Conservation (phyloP, 768 basidiomycete species). For the Leccinellum luteum region DNA sequence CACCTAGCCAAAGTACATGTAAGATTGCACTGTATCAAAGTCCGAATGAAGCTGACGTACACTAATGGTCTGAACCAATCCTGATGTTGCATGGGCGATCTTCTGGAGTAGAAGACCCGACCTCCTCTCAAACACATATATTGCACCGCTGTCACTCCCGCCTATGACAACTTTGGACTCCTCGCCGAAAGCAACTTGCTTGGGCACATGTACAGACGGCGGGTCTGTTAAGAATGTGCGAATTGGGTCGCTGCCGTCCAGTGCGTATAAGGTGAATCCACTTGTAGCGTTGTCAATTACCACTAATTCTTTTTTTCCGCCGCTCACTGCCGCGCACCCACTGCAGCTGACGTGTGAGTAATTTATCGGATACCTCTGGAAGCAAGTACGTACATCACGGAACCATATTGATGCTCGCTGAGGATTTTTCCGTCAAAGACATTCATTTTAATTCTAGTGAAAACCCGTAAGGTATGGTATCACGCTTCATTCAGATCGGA, state of each 20-base stretch:
- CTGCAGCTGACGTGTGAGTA: neutral
- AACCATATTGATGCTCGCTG: neutral
- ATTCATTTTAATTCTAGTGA: neutral
- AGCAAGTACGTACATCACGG: slow-evolving; percentile 8
- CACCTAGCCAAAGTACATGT: too few relatives aligned
- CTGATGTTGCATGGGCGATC: neutral
- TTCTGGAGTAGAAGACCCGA: neutral
- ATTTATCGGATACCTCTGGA: neutral
- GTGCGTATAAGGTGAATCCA: slow-evolving; percentile 7
- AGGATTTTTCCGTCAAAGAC: neutral
- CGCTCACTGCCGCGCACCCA: slow-evolving; percentile 1
- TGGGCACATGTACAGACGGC: neutral
- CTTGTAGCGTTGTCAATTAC: slow-evolving; percentile 10
- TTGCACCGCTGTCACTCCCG: slow-evolving; percentile 5
- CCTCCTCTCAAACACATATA: slow-evolving; percentile 10
- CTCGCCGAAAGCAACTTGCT: slow-evolving; percentile 12
- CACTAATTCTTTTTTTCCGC: neutral
- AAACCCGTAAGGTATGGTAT: neutral
- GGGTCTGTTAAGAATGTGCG: slow-evolving; percentile 1
- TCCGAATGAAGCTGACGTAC: too few relatives aligned
- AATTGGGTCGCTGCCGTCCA: neutral
- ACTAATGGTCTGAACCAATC: neutral
- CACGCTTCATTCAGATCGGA: neutral
- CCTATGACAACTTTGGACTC: slow-evolving; percentile 4
- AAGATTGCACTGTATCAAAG: too few relatives aligned